phyloP scores from a whole-genome alignment of 495 filamentous ascomycete genomes.

The Penicillium turbatum region DNA sequence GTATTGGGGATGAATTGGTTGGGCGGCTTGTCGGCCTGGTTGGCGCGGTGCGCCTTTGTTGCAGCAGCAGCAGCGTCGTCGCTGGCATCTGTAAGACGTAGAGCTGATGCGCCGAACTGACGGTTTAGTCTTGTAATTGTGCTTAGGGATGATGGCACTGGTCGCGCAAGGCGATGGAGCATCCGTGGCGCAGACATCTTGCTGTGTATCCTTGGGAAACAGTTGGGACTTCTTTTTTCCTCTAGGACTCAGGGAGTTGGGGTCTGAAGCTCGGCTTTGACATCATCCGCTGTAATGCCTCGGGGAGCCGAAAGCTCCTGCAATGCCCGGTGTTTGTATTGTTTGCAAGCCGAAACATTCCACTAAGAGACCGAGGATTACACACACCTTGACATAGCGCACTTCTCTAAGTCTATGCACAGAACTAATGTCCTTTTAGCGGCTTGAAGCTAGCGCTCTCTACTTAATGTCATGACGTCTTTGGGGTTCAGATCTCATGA shows the following conservation, averaged over 20 bases:
- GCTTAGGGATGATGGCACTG: slow-evolving; percentile 22
- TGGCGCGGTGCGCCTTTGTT: slow-evolving; percentile 43
- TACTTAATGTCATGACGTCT: no score
- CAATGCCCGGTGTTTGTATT: slow-evolving; percentile 31
- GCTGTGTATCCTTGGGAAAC: background rate
- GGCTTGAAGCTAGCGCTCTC: background rate
- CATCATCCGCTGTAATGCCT: slow-evolving; percentile 36
- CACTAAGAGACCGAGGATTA: slow-evolving; percentile 22
- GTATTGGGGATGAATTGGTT: slow-evolving; percentile 62
- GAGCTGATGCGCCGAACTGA: slow-evolving; percentile 35
- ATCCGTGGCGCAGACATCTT: slow-evolving; percentile 41
- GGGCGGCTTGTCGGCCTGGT: slow-evolving; percentile 51
- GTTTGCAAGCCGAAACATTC: slow-evolving; percentile 30
- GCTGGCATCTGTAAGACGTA: slow-evolving; percentile 31
- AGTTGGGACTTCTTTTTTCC: slow-evolving; percentile 3
- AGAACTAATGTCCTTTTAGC: background rate
- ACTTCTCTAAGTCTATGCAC: background rate
- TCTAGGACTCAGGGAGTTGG: slow-evolving; percentile 11
- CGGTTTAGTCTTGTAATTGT: slow-evolving; percentile 24
- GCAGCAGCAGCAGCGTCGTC: slow-evolving; percentile 33
- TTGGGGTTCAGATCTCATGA: background rate
- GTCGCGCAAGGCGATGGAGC: slow-evolving; percentile 30
- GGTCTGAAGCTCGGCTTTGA: slow-evolving; percentile 30
- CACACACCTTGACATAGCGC: background rate
- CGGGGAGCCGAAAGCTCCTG: slow-evolving; percentile 19